Evolutionary conservation across 306 rosid genomes (phyloP).

Genomic region (Sechiopsis laciniata): DNA sequence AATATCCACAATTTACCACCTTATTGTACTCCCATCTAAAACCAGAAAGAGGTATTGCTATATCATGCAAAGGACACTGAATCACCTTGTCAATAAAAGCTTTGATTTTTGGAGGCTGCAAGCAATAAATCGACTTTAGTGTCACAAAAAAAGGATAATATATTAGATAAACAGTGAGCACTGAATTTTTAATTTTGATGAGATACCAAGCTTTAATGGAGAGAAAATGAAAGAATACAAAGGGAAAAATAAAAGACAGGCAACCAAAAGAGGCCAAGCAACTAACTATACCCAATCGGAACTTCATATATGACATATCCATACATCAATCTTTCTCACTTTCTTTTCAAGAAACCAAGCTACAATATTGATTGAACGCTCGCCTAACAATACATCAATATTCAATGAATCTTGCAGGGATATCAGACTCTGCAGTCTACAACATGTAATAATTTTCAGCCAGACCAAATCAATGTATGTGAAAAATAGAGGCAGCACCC

Average conservation of each 20-base stretch:
- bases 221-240: background rate
- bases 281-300: background rate
- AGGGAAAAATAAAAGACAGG: background rate
- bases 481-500: too few relatives aligned
- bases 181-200: background rate
- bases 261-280: background rate
- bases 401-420: background rate
- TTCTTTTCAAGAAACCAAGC: too few relatives aligned
- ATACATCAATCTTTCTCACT: too few relatives aligned
- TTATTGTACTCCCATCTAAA: constrained; percentile 88
- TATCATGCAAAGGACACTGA: constrained; percentile 88
- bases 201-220: background rate
- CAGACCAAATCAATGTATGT: too few relatives aligned
- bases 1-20: constrained; percentile 39
- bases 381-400: background rate
- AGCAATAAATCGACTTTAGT: constrained; percentile 26
- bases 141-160: background rate
- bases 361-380: too few relatives aligned
- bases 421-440: background rate
- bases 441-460: too few relatives aligned
- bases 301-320: too few relatives aligned
- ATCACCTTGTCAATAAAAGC: constrained; percentile 84
- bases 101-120: constrained; percentile 91
- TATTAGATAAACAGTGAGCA: background rate
- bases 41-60: constrained; percentile 89